Conservation (phyloP, 345 rosid genomes). For the Heritiera fomes region DNA sequence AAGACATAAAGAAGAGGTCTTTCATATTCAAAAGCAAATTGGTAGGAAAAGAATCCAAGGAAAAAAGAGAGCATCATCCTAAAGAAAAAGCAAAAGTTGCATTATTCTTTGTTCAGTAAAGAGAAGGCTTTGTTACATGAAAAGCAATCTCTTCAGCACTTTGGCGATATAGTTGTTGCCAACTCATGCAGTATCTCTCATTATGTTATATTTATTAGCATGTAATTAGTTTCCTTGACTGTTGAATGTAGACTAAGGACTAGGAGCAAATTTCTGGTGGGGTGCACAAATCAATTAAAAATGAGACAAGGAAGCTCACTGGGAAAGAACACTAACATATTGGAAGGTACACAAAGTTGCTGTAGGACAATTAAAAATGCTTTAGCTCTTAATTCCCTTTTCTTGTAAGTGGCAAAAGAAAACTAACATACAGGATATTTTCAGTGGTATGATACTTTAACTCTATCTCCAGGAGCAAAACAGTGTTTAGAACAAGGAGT, state of each 20-base stretch:
- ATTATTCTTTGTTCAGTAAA: conserved; percentile 17
- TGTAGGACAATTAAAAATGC: not conserved
- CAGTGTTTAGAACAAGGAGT: not conserved
- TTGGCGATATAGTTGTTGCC: not conserved
- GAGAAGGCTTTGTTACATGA: conserved; percentile 8
- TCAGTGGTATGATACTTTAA: not conserved
- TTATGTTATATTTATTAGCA: not conserved
- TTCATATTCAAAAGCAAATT: conserved; percentile 8
- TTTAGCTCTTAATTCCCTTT: not conserved
- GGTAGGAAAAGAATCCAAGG: conserved; percentile 13
- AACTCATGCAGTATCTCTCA: not conserved
- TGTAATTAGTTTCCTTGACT: conserved; percentile 1
- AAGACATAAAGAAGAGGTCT: not conserved
- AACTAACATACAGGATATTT: not conserved
- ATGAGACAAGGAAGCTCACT: not conserved
- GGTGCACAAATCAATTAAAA: not conserved
- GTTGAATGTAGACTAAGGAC: not conserved
- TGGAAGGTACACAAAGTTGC: not conserved
- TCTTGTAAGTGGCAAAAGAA: not conserved
- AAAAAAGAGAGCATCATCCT: not conserved
- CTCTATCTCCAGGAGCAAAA: not conserved
- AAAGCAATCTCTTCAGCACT: conserved; percentile 12
- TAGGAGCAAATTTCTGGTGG: not conserved
- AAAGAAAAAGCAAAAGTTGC: conserved; percentile 23
- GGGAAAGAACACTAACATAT: not conserved